These are phyloP conservation scores for Daldinia sp. DNA, from an alignment of 2,329 filamentous ascomycete species.

Conservation along the genomic window DNA sequence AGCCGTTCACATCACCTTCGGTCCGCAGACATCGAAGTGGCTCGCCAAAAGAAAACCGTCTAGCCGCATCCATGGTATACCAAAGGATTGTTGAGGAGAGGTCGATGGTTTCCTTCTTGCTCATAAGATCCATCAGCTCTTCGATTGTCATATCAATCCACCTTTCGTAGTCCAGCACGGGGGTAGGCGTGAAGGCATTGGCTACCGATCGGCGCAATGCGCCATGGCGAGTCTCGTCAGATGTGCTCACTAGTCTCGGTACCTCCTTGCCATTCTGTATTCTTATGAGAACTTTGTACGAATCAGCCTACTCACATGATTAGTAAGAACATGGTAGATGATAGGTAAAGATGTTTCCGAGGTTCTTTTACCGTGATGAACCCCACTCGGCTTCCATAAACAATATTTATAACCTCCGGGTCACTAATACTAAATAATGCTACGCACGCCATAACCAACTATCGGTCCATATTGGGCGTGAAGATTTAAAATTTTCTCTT, in stretches of 20 bases:
- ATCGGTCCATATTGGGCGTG: constrained; percentile 37
- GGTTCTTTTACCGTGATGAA: constrained; percentile 36
- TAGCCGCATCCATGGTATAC: constrained; percentile 40
- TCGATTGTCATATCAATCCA: constrained; percentile 39
- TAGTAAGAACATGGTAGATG: background rate
- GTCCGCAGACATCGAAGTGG: constrained; percentile 37
- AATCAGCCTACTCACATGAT: constrained; percentile 35
- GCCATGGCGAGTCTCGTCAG: constrained; percentile 37
- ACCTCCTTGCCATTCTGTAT: constrained; percentile 41
- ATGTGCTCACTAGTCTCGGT: constrained; percentile 39
- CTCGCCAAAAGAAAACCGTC: constrained; percentile 37
- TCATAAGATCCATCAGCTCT: constrained; percentile 31
- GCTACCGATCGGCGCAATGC: constrained; percentile 40
- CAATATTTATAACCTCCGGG: constrained; percentile 39
- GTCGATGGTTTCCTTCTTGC: constrained; percentile 33
- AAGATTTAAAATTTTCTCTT: constrained; percentile 35
- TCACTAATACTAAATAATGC: constrained; percentile 42
- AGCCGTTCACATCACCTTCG: constrained; percentile 35
- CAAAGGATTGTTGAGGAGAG: constrained; percentile 34
- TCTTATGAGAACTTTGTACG: constrained; percentile 39
- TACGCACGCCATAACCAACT: constrained; percentile 41
- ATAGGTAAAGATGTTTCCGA: background rate
- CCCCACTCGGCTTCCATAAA: constrained; percentile 40
- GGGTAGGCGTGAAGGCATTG: constrained; percentile 40
- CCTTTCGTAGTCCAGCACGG: constrained; percentile 38